phyloP scores from a whole-genome alignment of 169 alveolate species.

The Pseudocohnilembus persalinus region DNA sequence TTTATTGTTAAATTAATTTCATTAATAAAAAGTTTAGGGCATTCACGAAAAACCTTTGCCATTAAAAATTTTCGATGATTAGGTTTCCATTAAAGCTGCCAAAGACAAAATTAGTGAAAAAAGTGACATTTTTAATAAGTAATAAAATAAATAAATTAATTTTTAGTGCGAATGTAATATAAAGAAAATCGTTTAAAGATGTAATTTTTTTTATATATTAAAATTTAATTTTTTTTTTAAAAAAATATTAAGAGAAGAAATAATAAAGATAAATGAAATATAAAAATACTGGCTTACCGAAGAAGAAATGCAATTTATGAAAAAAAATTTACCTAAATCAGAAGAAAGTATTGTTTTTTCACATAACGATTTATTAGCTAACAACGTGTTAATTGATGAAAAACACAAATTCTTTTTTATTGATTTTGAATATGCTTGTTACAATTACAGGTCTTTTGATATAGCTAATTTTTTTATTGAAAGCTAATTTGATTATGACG shows the following conservation, averaged over 20 bases:
- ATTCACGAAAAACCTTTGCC: slow-evolving; percentile 1
- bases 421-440: slow-evolving; percentile 62
- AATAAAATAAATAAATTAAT: neutral
- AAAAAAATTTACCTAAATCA: slow-evolving; percentile 35
- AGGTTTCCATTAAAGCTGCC: slow-evolving; percentile 8
- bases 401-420: slow-evolving; percentile 48
- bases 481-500: slow-evolving; percentile 50
- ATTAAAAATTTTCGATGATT: slow-evolving; percentile 15
- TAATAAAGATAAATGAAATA: slow-evolving; percentile 23
- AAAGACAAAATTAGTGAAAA: slow-evolving; percentile 5
- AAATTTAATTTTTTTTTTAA: neutral
- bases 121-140: slow-evolving; percentile 6
- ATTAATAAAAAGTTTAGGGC: slow-evolving; percentile 20
- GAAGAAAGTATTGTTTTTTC: slow-evolving; percentile 54
- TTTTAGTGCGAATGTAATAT: too few relatives aligned
- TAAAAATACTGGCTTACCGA: slow-evolving; percentile 41
- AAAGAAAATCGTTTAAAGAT: too few relatives aligned
- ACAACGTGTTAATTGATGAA: slow-evolving; percentile 47
- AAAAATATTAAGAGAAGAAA: slow-evolving; percentile 20
- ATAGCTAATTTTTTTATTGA: slow-evolving; percentile 64
- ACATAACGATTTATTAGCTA: slow-evolving; percentile 65
- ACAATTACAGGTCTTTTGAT: slow-evolving; percentile 61
- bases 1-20: slow-evolving; percentile 25
- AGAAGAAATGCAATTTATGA: slow-evolving; percentile 51
- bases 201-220: too few relatives aligned